phyloP scores from a whole-genome alignment of 371 early-diverging fungal genomes.

The Mucor lusitanicus region DNA sequence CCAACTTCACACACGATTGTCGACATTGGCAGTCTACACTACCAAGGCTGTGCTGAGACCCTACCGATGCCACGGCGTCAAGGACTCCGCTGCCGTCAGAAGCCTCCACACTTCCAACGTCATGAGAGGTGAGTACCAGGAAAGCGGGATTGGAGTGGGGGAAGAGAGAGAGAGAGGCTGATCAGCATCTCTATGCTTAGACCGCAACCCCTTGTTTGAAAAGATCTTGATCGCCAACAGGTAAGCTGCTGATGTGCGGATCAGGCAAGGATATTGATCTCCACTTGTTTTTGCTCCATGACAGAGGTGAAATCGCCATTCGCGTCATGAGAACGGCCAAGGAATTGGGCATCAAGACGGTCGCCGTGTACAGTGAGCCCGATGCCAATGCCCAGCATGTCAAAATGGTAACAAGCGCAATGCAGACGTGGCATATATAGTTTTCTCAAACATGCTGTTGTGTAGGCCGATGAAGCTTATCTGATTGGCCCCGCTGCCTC shows the following conservation, averaged over 20 bases:
- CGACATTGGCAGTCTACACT: not conserved
- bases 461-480: slow-evolving; percentile 92
- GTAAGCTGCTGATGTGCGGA: slow-evolving; percentile 22
- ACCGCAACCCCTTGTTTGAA: slow-evolving; percentile 75
- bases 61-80: not conserved
- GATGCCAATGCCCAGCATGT: slow-evolving; percentile 85
- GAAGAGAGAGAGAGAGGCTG: no score
- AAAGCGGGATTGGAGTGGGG: not conserved
- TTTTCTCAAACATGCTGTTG: not conserved
- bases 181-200: slow-evolving; percentile 20
- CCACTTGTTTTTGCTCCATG: not conserved
- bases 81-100: slow-evolving; percentile 14
- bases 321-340: slow-evolving; percentile 85
- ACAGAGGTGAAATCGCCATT: slow-evolving; percentile 87
- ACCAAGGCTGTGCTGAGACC: not conserved
- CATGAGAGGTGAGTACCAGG: not conserved
- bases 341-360: slow-evolving; percentile 49
- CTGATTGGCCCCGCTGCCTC: slow-evolving; percentile 89
- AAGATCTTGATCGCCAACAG: slow-evolving; percentile 90
- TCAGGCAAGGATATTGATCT: not conserved
- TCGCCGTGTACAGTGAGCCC: slow-evolving; percentile 64
- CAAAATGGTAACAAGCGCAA: slow-evolving; percentile 55
- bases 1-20: slow-evolving; percentile 8
- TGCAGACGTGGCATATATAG: not conserved
- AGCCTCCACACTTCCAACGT: slow-evolving; percentile 3